Conservation (phyloP, 208 protist species). For the Phytomonas sp. region DNA sequence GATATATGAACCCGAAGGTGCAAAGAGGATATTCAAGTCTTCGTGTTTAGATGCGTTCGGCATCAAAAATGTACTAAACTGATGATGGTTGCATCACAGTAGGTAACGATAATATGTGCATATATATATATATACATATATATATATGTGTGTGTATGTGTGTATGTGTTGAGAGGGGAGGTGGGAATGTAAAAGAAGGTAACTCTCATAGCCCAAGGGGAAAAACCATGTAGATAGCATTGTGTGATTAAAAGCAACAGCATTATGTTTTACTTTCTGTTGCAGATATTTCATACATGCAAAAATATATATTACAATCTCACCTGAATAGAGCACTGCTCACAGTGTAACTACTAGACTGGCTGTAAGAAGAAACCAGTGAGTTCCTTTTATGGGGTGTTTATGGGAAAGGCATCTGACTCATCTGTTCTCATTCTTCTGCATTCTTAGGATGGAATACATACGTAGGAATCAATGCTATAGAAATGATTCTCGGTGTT, state of each 20-base stretch:
- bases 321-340: background rate
- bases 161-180: background rate
- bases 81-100: background rate
- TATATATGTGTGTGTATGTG: conserved; percentile 1
- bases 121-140: conserved; percentile 1
- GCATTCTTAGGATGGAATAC: background rate
- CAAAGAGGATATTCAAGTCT: background rate
- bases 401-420: background rate
- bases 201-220: background rate
- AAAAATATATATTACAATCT: background rate
- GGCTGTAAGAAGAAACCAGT: background rate
- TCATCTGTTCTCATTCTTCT: background rate
- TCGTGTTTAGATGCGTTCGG: background rate
- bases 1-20: background rate
- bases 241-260: background rate
- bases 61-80: background rate
- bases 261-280: conserved; percentile 5
- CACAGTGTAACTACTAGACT: background rate
- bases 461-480: background rate
- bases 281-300: background rate
- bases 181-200: background rate
- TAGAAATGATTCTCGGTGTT: conserved; percentile 55
- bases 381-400: background rate
- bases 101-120: conserved; percentile 4
- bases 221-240: conserved; percentile 4